A percentile compares a stretch with the other conserved stretches of the same genome.
Evolutionary conservation across 345 rosid species (phyloP).

Genomic region (Noccaea caerulescens): DNA sequence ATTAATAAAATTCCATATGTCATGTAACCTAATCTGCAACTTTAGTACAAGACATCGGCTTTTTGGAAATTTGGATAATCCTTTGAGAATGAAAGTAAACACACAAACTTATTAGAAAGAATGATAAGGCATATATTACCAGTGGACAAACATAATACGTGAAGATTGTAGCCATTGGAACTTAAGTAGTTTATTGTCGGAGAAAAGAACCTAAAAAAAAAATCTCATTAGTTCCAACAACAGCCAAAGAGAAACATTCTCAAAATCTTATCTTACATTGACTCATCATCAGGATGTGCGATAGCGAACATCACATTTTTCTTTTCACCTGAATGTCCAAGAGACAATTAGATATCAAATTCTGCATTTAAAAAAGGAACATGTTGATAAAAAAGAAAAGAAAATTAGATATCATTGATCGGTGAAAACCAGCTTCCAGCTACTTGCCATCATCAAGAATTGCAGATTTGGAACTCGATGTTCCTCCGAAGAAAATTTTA

Average conservation of each 20-base stretch:
- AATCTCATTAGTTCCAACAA: background rate
- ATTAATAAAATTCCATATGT: background rate
- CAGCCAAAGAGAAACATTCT: slow-evolving; percentile 20
- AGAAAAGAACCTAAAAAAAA: slow-evolving; percentile 70
- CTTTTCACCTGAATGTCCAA: slow-evolving; percentile 51
- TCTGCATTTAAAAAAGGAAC: background rate
- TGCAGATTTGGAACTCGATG: slow-evolving; percentile 42
- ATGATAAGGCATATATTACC: slow-evolving; percentile 56
- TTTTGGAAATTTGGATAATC: background rate
- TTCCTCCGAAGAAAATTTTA: slow-evolving; percentile 54
- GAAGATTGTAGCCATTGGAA: slow-evolving; percentile 66
- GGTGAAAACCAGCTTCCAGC: too few relatives aligned
- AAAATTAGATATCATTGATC: too few relatives aligned
- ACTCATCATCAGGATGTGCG: slow-evolving; percentile 97
- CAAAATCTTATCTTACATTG: slow-evolving; percentile 60
- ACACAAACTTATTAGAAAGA: background rate
- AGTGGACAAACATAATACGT: slow-evolving; percentile 69
- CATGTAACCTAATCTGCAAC: background rate
- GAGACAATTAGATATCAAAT: slow-evolving; percentile 6
- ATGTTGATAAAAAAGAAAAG: background rate
- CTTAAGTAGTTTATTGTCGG: slow-evolving; percentile 77
- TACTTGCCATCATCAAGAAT: slow-evolving; percentile 54
- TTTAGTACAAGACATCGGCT: background rate
- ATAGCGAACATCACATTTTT: slow-evolving; percentile 69
- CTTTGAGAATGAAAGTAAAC: background rate